Conservation (phyloP, 1,284 basidiomycete genomes). For the Xerocomus nothofagi region DNA sequence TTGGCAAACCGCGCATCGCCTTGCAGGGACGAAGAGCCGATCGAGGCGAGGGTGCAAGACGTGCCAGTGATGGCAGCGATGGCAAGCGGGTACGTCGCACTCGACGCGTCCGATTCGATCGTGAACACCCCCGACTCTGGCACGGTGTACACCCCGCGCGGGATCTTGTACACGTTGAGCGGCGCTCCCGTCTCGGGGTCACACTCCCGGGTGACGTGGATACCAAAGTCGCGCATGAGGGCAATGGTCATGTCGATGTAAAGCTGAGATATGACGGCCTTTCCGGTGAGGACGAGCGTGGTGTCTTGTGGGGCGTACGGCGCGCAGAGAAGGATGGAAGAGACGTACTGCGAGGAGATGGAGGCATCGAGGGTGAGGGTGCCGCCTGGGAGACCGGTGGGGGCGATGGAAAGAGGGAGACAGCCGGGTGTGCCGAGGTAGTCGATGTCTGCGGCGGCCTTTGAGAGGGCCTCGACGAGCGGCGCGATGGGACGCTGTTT, state of each 20-base stretch:
- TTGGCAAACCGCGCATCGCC: constrained; percentile 96
- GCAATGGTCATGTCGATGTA: constrained; percentile 99
- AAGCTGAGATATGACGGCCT: constrained; percentile 90
- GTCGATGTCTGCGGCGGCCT: constrained; percentile 79
- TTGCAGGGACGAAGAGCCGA: constrained; percentile 89
- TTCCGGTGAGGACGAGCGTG: constrained; percentile 77
- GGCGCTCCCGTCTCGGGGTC: constrained; percentile 63
- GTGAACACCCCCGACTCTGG: constrained; percentile 69
- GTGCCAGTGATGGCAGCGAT: constrained; percentile 97
- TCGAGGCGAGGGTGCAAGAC: constrained; percentile 90
- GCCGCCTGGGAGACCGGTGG: constrained; percentile 84
- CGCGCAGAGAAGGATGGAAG: constrained; percentile 93
- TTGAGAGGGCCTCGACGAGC: constrained; percentile 87
- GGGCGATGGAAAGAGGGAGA: constrained; percentile 84
- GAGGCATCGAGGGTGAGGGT: constrained; percentile 88
- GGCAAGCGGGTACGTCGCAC: constrained; percentile 95
- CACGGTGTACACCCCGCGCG: constrained; percentile 77
- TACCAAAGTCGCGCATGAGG: constrained; percentile 96
- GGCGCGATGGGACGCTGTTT: constrained; percentile 96
- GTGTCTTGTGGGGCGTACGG: constrained; percentile 87
- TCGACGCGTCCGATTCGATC: constrained; percentile 95
- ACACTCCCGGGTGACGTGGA: constrained; percentile 72
- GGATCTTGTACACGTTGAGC: constrained; percentile 87
- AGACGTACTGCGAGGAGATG: constrained; percentile 98
- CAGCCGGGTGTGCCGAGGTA: constrained; percentile 84